Evolutionary conservation across 768 basidiomycete genomes (phyloP), one percentile per base, ranked within the genome.

Genomic region (Suillus occidentalis): DNA sequence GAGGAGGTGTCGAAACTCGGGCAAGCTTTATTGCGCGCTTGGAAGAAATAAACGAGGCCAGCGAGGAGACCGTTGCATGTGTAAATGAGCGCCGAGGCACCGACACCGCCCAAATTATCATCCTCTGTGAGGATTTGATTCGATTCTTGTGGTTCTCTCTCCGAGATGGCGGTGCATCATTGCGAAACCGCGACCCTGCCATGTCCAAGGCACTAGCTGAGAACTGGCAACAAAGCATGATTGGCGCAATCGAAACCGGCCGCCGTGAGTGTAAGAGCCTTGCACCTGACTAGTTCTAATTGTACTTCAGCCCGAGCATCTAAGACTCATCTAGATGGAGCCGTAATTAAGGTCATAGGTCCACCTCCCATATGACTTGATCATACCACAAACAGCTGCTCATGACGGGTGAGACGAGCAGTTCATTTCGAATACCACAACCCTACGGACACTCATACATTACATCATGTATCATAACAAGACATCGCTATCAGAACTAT

Each of bases 141-240:
- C 75, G 76, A 20, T 61, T 73, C 13, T 60, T 76, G 45, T 76
- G 76, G 76, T 74, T 77, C 58, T 74, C 74, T 31, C 60, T 72
- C 22, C 67, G 69, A 4, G 73, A 77, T 50, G 72, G 72, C 8
- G 73, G 73, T 7, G 71, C 73, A 25, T 63, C 63, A 1, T 52
- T 67, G 31, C 66, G 72, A 52, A 62, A 62, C 37, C 53, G 64
- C 14, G 69, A 73, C 34, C 59, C 61, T 28, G 65, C 34, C 18
- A 0, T 71, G 9, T 73, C 73, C 58, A 67, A 64, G 22, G 60
- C 65, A 12, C 64, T 68, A 55, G 37, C 69, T 49, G 65, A 72
- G 55, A 49, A 65, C 20, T 75, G 72, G 73, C 61, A 64, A 10
- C 25, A 47, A n/a, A 12, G 52, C 34, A 59, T 73, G 55, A 68